Base-by-base conservation (phyloP, 305 asterid species). In the Galium porrigens region DNA sequence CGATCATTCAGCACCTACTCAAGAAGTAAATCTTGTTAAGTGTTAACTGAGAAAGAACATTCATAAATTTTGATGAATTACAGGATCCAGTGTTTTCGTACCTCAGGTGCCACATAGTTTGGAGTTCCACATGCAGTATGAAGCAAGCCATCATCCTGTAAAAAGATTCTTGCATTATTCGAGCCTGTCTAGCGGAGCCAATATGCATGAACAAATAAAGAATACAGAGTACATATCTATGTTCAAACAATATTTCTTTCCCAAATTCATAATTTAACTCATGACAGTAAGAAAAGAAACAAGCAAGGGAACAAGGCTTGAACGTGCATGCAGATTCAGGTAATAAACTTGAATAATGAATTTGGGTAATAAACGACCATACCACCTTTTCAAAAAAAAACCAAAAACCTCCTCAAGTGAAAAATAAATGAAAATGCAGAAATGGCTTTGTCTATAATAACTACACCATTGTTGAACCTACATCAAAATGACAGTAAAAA, bases 51-150 rank as follows among this genome's bases (percentile, higher is more conserved):
- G 32, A 53, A 27, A 61, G 32, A 53, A 36, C 41, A 33, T 54
- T 36, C 64, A 49, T 22, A 29, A 25, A 29, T 0, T 25, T 33
- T 48, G 51, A 20, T 15, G 63, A 36, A 25, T 12, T 7, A 17
- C 12, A 36, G 2, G 41, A n/a, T 4, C n/a, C 62, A 12, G 22
- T 46, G 58, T 18, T 51, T 48, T 69, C 22, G 36, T 77, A 90
- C 97, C 94, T 90, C 97, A 6, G 97, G 97, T 76, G 97, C 97
- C 60, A 90, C 97, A 70, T 90, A 90, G 67, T 90, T 90, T 58
- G 97, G 97, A 62, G 97, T 90, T 70, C 97, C 97, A 71, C 97
- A 90, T 6, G 97, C 83, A n/a, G 97, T 90, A 73, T 90, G 97
- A 72, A 90, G 82, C 81, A 90, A 77, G 60, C 96, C 97, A 61